A percentile compares a stretch with the other conserved stretches of the same genome.
These are phyloP conservation scores for Mallotus repandus DNA, from an alignment of 441 rosid genomes.

Conservation along the genomic window DNA sequence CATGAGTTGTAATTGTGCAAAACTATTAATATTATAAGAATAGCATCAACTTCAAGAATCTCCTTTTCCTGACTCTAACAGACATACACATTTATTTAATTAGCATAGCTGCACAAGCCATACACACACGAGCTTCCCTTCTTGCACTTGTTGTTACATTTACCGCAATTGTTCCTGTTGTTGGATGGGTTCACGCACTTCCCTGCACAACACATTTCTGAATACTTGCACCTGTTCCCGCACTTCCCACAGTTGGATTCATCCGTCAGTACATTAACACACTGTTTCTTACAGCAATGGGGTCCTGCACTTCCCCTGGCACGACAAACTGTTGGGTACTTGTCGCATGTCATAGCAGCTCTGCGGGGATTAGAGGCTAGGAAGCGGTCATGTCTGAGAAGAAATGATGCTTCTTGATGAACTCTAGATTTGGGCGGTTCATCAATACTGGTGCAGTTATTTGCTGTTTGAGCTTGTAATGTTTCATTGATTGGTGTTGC, in stretches of 20 bases:
- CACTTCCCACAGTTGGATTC: conserved; percentile 34
- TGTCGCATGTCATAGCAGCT: conserved; percentile 19
- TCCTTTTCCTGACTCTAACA: no score
- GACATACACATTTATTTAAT: not conserved
- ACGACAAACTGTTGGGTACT: conserved; percentile 23
- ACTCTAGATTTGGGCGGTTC: not conserved
- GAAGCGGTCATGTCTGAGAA: conserved; percentile 12
- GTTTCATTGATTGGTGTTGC: not conserved
- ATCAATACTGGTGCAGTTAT: not conserved
- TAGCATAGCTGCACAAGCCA: conserved; percentile 37
- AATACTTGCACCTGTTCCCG: conserved; percentile 33
- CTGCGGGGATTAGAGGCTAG: conserved; percentile 2
- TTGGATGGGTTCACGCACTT: conserved; percentile 26
- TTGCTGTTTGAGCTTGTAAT: not conserved
- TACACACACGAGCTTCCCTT: conserved; percentile 23
- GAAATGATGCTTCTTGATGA: no score
- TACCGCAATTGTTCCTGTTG: conserved; percentile 30
- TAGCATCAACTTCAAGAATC: no score
- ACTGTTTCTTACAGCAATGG: conserved; percentile 35
- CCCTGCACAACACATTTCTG: conserved; percentile 35
- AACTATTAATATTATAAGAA: no score
- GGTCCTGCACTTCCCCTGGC: conserved; percentile 27
- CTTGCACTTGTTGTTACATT: conserved; percentile 30
- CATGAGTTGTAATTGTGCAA: no score
- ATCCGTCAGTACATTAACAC: conserved; percentile 31